phyloP scores from a whole-genome alignment of 129 eudicot genomes.

The Saussurea involucrata region DNA sequence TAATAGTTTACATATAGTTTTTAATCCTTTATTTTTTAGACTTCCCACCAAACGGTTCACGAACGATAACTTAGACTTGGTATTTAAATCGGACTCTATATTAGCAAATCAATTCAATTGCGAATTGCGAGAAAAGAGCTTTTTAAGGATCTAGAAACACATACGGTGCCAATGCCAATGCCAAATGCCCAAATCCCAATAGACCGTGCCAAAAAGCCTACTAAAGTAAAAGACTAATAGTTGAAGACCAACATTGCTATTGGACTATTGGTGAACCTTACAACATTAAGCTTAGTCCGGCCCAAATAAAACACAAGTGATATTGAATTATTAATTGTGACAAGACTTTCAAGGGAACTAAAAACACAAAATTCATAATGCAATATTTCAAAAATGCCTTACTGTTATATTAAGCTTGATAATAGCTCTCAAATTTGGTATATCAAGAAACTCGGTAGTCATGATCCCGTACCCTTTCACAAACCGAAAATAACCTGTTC shows the following conservation, averaged over 20 bases:
- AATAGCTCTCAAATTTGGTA: slow-evolving; percentile 43
- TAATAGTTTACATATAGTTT: too few relatives aligned
- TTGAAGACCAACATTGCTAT: neutral
- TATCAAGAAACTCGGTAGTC: slow-evolving; percentile 56
- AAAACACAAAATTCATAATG: neutral
- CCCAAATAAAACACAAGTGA: neutral
- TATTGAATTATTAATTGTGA: neutral
- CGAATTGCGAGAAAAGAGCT: neutral
- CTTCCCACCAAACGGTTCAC: too few relatives aligned
- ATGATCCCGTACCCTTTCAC: slow-evolving; percentile 53
- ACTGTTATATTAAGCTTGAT: slow-evolving; percentile 52
- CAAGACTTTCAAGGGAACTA: neutral
- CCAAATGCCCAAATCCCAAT: too few relatives aligned
- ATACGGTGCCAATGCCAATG: too few relatives aligned
- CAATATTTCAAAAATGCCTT: slow-evolving; percentile 36
- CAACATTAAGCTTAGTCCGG: neutral
- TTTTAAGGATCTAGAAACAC: neutral
- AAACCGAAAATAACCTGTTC: slow-evolving; percentile 52
- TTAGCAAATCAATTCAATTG: neutral
- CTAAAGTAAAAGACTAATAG: neutral
- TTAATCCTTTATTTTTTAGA: too few relatives aligned
- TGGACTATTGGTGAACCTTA: neutral
- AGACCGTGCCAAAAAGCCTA: neutral
- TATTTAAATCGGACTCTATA: too few relatives aligned
- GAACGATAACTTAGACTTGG: too few relatives aligned